Percentiles rank a stretch among this genome's conserved stretches.
Evolutionary conservation across 192 early-diverging fungal genomes (phyloP).

Genomic region (Coemansia sp.): DNA sequence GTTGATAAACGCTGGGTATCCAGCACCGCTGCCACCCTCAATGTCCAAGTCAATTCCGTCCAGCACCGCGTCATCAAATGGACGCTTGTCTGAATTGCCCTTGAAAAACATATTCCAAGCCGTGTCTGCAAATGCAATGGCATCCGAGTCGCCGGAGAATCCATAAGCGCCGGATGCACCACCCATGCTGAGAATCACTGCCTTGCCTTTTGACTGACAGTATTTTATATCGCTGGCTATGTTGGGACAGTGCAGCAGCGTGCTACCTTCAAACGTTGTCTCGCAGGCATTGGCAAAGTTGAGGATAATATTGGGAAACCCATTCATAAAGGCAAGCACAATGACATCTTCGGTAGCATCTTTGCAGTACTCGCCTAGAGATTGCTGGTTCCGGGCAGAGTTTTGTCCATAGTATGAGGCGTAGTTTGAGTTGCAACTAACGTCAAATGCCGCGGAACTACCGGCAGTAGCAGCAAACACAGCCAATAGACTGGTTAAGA

Average conservation of each 20-base stretch:
- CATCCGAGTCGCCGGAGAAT: constrained; percentile 49
- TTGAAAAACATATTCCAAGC: constrained; percentile 64
- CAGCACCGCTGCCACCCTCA: constrained; percentile 47
- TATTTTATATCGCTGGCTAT: constrained; percentile 65
- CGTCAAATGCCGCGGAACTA: constrained; percentile 30
- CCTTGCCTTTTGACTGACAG: constrained; percentile 68
- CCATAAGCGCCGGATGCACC: constrained; percentile 63
- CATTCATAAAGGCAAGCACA: constrained; percentile 62
- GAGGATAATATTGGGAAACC: constrained; percentile 56
- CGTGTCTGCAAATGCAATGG: constrained; percentile 55
- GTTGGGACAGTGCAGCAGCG: constrained; percentile 57
- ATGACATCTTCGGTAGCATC: constrained; percentile 62
- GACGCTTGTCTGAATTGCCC: constrained; percentile 56
- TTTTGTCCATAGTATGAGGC: constrained; percentile 54
- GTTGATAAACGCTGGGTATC: constrained; percentile 55
- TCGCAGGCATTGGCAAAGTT: constrained; percentile 66
- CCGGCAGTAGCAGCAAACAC: constrained; percentile 1
- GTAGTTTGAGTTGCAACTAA: constrained; percentile 50
- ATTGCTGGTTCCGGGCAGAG: constrained; percentile 46
- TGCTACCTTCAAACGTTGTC: constrained; percentile 56
- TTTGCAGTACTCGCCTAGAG: constrained; percentile 59
- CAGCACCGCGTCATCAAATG: constrained; percentile 53
- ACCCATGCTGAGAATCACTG: constrained; percentile 63
- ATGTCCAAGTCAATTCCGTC: constrained; percentile 55
- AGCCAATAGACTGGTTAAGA: neutral